Conservation (phyloP, 2,329 filamentous ascomycete genomes). For the Xylaria multiplex region DNA sequence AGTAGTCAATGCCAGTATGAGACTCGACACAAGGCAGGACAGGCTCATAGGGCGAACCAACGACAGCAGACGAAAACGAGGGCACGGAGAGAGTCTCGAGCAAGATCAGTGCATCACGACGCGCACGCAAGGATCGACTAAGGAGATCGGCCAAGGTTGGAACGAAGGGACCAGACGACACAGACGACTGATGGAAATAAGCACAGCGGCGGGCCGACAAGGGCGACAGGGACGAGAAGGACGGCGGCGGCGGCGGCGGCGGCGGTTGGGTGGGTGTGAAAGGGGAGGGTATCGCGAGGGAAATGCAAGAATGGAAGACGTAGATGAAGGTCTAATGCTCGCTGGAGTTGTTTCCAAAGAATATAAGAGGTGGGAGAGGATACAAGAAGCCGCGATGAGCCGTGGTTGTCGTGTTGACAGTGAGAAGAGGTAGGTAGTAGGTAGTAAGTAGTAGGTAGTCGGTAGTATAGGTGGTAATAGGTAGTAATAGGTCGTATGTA, state of each 20-base stretch:
- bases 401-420: constrained; percentile 34
- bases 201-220: constrained; percentile 42
- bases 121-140: constrained; percentile 30
- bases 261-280: constrained; percentile 43
- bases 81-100: constrained; percentile 25
- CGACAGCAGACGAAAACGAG: constrained; percentile 28
- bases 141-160: constrained; percentile 25
- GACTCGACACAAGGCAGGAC: constrained; percentile 33
- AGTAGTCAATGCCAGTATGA: constrained; percentile 41
- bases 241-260: constrained; percentile 13
- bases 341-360: constrained; percentile 28
- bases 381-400: constrained; percentile 35
- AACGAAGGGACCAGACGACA: constrained; percentile 31
- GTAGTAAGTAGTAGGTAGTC: background rate
- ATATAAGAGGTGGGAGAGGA: constrained; percentile 10
- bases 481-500: too few species aligned
- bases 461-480: too few species aligned
- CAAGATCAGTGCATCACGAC: constrained; percentile 38
- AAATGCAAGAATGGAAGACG: constrained; percentile 30
- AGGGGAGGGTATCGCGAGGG: constrained; percentile 44
- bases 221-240: constrained; percentile 21
- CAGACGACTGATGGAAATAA: constrained; percentile 44
- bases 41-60: constrained; percentile 25
- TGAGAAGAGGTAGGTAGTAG: constrained; percentile 30
- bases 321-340: constrained; percentile 18